These are phyloP conservation scores for Dothiorella sarmentorum DNA, from an alignment of 2,329 filamentous ascomycete genomes.

Conservation along the genomic window DNA sequence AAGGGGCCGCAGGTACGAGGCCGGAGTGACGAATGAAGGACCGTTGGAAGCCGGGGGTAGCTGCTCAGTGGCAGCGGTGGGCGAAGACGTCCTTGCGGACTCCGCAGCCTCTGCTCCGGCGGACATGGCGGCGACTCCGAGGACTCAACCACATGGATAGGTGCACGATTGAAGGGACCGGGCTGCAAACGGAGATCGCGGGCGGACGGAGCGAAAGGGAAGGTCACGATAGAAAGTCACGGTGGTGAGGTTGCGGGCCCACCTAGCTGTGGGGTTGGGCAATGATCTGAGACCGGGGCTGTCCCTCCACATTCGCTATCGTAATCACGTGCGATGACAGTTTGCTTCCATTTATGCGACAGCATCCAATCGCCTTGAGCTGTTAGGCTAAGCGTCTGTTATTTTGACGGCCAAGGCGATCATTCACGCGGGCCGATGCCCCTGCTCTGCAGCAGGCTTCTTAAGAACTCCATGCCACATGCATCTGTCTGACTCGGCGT, in stretches of 20 bases:
- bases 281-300: slow-evolving; percentile 14
- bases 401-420: neutral
- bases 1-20: slow-evolving; percentile 33
- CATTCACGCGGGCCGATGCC: neutral
- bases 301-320: slow-evolving; percentile 3
- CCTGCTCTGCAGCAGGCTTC: neutral
- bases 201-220: slow-evolving; percentile 4
- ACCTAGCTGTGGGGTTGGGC: slow-evolving; percentile 18
- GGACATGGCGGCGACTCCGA: slow-evolving; percentile 35
- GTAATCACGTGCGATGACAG: slow-evolving; percentile 8
- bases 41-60: slow-evolving; percentile 21
- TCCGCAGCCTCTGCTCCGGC: slow-evolving; percentile 34
- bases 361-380: neutral
- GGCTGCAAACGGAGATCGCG: neutral
- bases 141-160: slow-evolving; percentile 36
- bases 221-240: slow-evolving; percentile 19
- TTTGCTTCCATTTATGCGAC: neutral
- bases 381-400: neutral
- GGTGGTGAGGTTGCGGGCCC: slow-evolving; percentile 16
- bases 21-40: slow-evolving; percentile 36
- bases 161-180: neutral
- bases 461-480: neutral
- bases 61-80: slow-evolving; percentile 27
- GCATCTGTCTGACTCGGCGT: neutral
- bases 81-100: slow-evolving; percentile 24